Evolutionary conservation across 2,329 filamentous ascomycete species (phyloP), one percentile per base, ranked within the genome.

Genomic region (Trichoderma hamatum): DNA sequence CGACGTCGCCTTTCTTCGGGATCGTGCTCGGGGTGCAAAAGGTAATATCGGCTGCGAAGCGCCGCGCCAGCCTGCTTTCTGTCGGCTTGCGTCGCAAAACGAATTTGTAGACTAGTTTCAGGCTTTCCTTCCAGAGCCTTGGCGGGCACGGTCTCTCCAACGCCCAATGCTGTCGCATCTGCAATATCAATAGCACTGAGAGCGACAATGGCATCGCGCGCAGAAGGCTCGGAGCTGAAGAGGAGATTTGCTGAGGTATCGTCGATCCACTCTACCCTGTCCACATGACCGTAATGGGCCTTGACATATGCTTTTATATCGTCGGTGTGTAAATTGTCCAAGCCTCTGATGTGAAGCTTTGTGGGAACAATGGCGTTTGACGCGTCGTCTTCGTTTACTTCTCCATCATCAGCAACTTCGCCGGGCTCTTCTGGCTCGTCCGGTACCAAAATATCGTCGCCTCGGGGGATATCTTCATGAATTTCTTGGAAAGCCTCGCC

Each of bases 191-290:
- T 78, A 21, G 81, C 80, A 68, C 84, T 81, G 32, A 91, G 82
- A 7, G 86, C 82, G 30, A 81, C 75, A 24, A 91, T 79, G 21
- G 88, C 89, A 58, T 87, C 83, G 21, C 83, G 80, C 1, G 88
- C 88, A 7, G 78, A 76, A 28, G 79, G 76, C 16, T 88, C 83
- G 7, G 84, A 84, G 49, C 81, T 83, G 81, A 96, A 98, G 64
- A 97, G 80, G 65, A 97, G 84, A 77, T 98, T 98, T 71, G 93
- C 93, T 0, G 93, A 95, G 7, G 88, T 90, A 79, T 99, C 96
- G 78, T 98, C 93, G 73, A 99, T 93, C 96, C 96, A 99, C 81
- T 98, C 94, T 72, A 97, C 84, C 71, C 87, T 85, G 68, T 86
- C 82, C 68, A 89, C 83, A 16, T 80, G 78, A 43, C 84, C 81